A percentile compares a stretch with the other conserved stretches of the same genome.
These are phyloP conservation scores for Arctium lappa DNA, from an alignment of 129 eudicot genomes.

Conservation along the genomic window DNA sequence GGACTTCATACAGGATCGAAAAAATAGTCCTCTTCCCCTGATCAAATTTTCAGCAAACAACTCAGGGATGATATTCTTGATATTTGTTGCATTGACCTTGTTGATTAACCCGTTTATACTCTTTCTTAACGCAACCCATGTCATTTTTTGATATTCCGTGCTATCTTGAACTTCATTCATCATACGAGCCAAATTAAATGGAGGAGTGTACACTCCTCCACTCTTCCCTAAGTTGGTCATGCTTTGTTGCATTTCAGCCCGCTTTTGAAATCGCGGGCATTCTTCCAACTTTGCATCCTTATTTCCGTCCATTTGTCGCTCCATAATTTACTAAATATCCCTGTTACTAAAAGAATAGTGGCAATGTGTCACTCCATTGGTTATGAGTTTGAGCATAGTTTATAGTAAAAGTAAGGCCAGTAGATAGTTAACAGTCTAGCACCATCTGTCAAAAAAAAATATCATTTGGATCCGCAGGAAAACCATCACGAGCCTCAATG, in stretches of 20 bases:
- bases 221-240: no score
- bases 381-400: no score
- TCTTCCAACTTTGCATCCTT: conserved; percentile 26
- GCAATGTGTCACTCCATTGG: not conserved
- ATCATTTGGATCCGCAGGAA: conserved; percentile 86
- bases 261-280: conserved; percentile 42
- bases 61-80: no score
- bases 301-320: conserved; percentile 24
- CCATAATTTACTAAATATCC: conserved; percentile 12
- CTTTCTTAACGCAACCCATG: conserved; percentile 92
- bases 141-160: conserved; percentile 81
- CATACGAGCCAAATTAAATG: conserved; percentile 88
- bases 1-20: no score
- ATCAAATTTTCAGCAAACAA: no score
- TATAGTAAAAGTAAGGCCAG: no score
- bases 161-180: conserved; percentile 79
- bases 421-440: conserved; percentile 99
- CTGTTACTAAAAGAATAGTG: conserved; percentile 14
- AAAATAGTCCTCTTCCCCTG: no score
- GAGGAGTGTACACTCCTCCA: no score
- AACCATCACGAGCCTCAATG: conserved; percentile 98
- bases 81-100: no score
- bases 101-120: conserved; percentile 92
- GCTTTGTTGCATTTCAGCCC: conserved; percentile 22
- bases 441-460: conserved; percentile 89